A percentile compares a stretch with the other conserved stretches of the same genome.
Conservation (phyloP, 768 basidiomycete genomes). For the Boletus edulis region DNA sequence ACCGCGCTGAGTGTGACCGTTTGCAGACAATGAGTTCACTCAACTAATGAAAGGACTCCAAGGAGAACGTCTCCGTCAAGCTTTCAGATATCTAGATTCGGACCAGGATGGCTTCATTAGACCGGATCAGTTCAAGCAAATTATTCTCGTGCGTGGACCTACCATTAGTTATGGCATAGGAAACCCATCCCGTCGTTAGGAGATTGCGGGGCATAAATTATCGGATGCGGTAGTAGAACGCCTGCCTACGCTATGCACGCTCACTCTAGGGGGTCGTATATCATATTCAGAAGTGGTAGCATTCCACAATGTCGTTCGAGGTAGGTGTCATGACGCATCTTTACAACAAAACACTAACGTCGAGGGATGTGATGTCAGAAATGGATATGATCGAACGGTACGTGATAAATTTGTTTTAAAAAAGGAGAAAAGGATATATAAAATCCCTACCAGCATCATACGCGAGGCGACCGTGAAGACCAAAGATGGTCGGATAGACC, state of each 20-base stretch:
- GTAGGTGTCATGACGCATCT: slow-evolving; percentile 39
- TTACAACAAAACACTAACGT: slow-evolving; percentile 2
- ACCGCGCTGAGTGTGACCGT: slow-evolving; percentile 6
- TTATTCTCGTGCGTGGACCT: slow-evolving; percentile 72
- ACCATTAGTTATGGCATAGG: neutral
- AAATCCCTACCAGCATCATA: slow-evolving; percentile 56
- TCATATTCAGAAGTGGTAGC: slow-evolving; percentile 96
- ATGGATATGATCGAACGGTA: slow-evolving; percentile 97
- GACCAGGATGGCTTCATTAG: slow-evolving; percentile 93
- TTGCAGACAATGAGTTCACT: slow-evolving; percentile 89
- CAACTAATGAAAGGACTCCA: slow-evolving; percentile 99
- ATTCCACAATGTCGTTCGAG: slow-evolving; percentile 94
- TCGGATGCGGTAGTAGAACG: slow-evolving; percentile 91
- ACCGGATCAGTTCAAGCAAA: slow-evolving; percentile 92
- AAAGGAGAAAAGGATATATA: neutral
- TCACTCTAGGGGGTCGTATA: slow-evolving; percentile 87
- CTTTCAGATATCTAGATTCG: slow-evolving; percentile 87
- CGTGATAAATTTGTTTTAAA: neutral
- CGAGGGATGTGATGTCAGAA: slow-evolving; percentile 38
- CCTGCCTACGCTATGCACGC: slow-evolving; percentile 86
- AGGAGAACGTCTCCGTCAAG: slow-evolving; percentile 95
- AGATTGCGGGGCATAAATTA: slow-evolving; percentile 96
- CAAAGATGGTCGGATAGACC: slow-evolving; percentile 94
- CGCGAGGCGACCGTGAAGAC: slow-evolving; percentile 87
- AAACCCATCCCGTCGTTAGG: slow-evolving; percentile 43